Percentiles rank a stretch among this genome's conserved stretches.
Conservation (phyloP, 495 filamentous ascomycete genomes). For the Corynascus novoguineensis region DNA sequence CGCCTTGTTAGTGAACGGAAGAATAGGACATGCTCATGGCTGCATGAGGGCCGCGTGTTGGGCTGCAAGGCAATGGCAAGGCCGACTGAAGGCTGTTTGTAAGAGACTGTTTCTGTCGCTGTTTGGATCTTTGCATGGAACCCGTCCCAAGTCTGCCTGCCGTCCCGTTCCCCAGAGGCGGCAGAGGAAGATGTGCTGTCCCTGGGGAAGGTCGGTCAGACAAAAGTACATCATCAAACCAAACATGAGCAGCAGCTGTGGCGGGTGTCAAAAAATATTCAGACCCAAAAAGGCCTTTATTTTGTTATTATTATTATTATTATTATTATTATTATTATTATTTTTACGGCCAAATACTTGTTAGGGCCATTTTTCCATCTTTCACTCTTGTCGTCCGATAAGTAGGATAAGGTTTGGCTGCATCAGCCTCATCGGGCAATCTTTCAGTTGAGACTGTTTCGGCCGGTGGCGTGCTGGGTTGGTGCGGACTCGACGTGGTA, state of each 20-base stretch:
- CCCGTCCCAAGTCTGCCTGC: constrained; percentile 13
- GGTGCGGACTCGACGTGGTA: not conserved
- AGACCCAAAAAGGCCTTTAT: too few relatives aligned
- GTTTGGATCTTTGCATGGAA: constrained; percentile 18
- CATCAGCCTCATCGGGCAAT: constrained; percentile 9
- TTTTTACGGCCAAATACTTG: too few relatives aligned
- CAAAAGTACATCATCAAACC: constrained; percentile 18
- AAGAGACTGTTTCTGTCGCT: constrained; percentile 23
- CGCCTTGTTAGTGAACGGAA: not conserved
- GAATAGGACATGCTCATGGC: not conserved
- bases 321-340: too few relatives aligned
- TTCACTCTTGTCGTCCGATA: constrained; percentile 5
- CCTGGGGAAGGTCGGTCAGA: constrained; percentile 2
- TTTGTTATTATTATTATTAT: too few relatives aligned
- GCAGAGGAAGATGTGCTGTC: not conserved
- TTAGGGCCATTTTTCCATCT: too few relatives aligned
- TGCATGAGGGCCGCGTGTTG: constrained; percentile 1
- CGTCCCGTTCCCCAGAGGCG: constrained; percentile 23
- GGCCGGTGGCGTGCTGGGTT: constrained; percentile 16
- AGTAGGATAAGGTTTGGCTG: constrained; percentile 11
- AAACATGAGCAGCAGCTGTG: constrained; percentile 10
- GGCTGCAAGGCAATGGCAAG: not conserved
- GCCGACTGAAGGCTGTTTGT: not conserved
- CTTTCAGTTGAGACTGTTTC: constrained; percentile 17
- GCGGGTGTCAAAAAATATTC: too few relatives aligned